phyloP scores from a whole-genome alignment of 2,329 filamentous ascomycete genomes.

The Fusarium zealandicum region DNA sequence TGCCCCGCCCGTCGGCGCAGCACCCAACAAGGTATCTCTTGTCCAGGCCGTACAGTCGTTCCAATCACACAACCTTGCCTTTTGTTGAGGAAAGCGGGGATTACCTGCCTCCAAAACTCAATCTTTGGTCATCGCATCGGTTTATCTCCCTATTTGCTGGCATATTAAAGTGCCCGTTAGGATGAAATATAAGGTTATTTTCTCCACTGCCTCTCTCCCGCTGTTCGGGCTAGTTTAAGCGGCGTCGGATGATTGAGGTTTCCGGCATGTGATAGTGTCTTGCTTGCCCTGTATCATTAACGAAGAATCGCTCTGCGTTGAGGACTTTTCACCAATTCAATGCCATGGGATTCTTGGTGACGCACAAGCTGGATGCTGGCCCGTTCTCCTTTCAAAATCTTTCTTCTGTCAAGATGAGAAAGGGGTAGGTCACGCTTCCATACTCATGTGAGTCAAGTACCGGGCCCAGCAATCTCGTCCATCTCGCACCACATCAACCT shows the following conservation, averaged over 20 bases:
- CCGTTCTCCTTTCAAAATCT: too few species aligned
- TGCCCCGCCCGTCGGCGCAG: slow-evolving; percentile 3
- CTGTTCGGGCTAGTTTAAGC: too few species aligned
- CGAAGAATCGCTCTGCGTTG: too few species aligned
- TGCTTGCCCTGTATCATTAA: too few species aligned
- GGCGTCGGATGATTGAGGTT: too few species aligned
- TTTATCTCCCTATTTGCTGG: slow-evolving; percentile 20
- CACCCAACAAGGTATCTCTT: slow-evolving; percentile 7
- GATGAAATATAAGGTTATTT: slow-evolving; percentile 30
- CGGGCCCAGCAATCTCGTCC: slow-evolving; percentile 7
- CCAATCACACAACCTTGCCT: background rate
- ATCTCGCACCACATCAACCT: slow-evolving; percentile 19
- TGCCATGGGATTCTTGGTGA: too few species aligned
- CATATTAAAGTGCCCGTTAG: slow-evolving; percentile 3
- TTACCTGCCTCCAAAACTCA: background rate
- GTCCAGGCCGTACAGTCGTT: background rate
- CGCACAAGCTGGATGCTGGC: too few species aligned
- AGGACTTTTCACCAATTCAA: too few species aligned
- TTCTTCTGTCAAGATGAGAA: background rate
- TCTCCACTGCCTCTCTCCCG: slow-evolving; percentile 22
- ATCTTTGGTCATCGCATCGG: slow-evolving; percentile 25
- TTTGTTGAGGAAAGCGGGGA: slow-evolving; percentile 14
- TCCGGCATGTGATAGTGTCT: too few species aligned
- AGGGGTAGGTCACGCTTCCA: slow-evolving; percentile 4
- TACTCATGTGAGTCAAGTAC: slow-evolving; percentile 33